These are phyloP conservation scores for Nematocida minor DNA, from an alignment of 371 early-diverging fungal genomes.

Conservation along the genomic window DNA sequence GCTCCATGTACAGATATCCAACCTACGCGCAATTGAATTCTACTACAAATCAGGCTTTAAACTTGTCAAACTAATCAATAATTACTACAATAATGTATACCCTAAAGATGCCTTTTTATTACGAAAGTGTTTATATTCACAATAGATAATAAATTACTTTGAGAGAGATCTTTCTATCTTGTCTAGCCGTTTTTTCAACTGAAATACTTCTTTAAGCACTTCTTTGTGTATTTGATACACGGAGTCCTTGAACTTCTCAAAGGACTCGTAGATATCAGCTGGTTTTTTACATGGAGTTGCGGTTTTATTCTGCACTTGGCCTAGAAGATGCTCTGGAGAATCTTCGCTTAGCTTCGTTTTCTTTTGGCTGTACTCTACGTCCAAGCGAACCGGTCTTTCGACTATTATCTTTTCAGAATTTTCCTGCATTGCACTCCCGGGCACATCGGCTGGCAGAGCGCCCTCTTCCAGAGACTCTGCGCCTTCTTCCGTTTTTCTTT, in stretches of 20 bases:
- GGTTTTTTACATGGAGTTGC: not conserved
- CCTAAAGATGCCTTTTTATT: constrained; percentile 48
- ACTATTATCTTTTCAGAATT: not conserved
- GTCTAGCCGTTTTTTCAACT: constrained; percentile 29
- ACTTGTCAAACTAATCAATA: constrained; percentile 68
- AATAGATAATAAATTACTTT: constrained; percentile 7
- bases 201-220: constrained; percentile 27
- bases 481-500: not conserved
- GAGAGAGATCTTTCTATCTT: constrained; percentile 35
- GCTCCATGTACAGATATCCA: constrained; percentile 80
- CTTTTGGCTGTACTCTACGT: not conserved
- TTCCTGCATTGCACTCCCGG: too few species aligned
- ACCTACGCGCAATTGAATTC: constrained; percentile 75
- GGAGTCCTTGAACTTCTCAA: constrained; percentile 46
- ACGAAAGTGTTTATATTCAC: constrained; percentile 25
- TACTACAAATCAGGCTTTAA: constrained; percentile 76
- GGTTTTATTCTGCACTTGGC: not conserved
- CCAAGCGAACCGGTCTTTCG: not conserved
- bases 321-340: not conserved
- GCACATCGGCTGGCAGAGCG: not conserved
- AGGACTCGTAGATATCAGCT: not conserved
- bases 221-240: constrained; percentile 39
- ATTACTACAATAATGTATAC: constrained; percentile 69
- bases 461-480: not conserved
- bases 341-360: not conserved